Evolutionary conservation across 1,284 basidiomycete species (phyloP).

Genomic region (Pascua guehoae): DNA sequence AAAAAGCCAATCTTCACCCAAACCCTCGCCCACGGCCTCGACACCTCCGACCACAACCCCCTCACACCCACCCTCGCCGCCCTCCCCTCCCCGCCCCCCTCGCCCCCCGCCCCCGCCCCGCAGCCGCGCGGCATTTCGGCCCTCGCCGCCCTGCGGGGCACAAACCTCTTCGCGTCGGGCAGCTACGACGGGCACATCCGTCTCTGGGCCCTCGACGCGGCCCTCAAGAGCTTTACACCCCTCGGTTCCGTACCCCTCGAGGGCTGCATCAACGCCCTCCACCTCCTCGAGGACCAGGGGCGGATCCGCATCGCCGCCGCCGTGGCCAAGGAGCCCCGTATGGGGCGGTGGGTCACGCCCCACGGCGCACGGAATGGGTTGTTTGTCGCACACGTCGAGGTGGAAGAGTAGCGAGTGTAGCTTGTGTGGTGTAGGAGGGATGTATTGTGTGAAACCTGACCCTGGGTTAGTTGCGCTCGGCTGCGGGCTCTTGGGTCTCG

Average conservation of each 20-base stretch:
- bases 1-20: slow-evolving; percentile 92
- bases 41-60: slow-evolving; percentile 18
- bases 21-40: slow-evolving; percentile 73
- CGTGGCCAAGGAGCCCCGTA: slow-evolving; percentile 77
- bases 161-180: slow-evolving; percentile 86
- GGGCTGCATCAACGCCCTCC: slow-evolving; percentile 87
- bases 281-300: slow-evolving; percentile 63
- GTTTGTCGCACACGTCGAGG: slow-evolving; percentile 55
- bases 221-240: slow-evolving; percentile 69
- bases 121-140: slow-evolving; percentile 89
- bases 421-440: background rate
- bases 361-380: slow-evolving; percentile 70
- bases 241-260: slow-evolving; percentile 57
- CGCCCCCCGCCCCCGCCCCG: slow-evolving; percentile 62
- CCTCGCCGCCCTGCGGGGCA: slow-evolving; percentile 75
- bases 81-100: too few relatives aligned
- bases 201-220: slow-evolving; percentile 80
- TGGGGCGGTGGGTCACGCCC: slow-evolving; percentile 81
- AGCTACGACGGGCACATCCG: slow-evolving; percentile 88
- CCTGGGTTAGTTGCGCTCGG: background rate
- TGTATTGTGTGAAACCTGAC: too few relatives aligned
- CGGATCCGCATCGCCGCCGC: slow-evolving; percentile 59
- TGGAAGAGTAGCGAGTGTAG: background rate
- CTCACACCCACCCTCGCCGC: slow-evolving; percentile 55
- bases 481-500: background rate